Percentiles rank a stretch among this genome's conserved stretches.
Conservation (phyloP, 2,329 filamentous ascomycete genomes). For the Phaeoacremonium minimum region DNA sequence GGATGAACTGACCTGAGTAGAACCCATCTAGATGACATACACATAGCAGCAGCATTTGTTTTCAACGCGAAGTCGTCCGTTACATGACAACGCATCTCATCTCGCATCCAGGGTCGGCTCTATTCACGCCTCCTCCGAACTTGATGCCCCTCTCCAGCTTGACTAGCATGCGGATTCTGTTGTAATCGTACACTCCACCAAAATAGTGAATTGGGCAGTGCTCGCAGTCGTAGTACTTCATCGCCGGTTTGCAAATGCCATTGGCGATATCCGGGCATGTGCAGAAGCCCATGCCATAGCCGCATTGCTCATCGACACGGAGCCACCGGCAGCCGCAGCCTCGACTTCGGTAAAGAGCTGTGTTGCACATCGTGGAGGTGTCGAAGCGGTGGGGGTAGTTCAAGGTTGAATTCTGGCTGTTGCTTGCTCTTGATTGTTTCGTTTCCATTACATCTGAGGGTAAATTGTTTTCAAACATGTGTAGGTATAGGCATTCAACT, state of each 20-base stretch:
- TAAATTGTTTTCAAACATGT: too few relatives aligned
- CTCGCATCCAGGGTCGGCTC: constrained; percentile 30
- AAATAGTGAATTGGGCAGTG: constrained; percentile 37
- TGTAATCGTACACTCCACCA: constrained; percentile 39
- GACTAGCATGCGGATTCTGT: constrained; percentile 40
- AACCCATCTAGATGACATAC: too few relatives aligned
- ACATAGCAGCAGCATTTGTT: too few relatives aligned
- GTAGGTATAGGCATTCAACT: too few relatives aligned
- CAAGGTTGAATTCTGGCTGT: too few relatives aligned
- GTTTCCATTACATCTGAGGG: too few relatives aligned
- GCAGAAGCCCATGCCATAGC: constrained; percentile 43
- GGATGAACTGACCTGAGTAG: too few relatives aligned
- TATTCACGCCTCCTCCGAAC: constrained; percentile 40
- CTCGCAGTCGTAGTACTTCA: constrained; percentile 23
- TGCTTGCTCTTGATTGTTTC: too few relatives aligned
- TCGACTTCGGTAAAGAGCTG: constrained; percentile 43
- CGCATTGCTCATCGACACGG: constrained; percentile 40
- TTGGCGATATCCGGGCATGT: constrained; percentile 39
- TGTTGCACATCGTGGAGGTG: constrained; percentile 51
- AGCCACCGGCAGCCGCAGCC: constrained; percentile 50
- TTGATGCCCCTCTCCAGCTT: constrained; percentile 37
- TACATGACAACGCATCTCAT: constrained; percentile 31
- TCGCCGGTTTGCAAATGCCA: constrained; percentile 28
- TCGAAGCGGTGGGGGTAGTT: too few relatives aligned
- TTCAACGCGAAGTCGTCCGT: too few relatives aligned